These are phyloP conservation scores for Citrus medica DNA, from an alignment of 345 rosid genomes.

Conservation along the genomic window DNA sequence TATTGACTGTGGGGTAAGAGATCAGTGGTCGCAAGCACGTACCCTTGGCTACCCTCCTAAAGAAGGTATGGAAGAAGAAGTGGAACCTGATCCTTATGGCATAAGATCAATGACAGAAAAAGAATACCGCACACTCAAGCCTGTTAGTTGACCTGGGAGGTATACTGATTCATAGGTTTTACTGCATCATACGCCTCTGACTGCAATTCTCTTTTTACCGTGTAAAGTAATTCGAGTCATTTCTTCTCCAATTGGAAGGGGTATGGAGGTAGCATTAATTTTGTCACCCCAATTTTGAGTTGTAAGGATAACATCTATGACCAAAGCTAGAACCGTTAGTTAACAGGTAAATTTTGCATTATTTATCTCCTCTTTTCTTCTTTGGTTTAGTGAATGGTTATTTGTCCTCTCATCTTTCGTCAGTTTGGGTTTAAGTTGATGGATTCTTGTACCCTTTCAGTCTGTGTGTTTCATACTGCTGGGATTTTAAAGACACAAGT, in stretches of 20 bases:
- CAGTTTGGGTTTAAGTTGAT: background rate
- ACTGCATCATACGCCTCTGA: background rate
- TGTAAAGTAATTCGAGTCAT: slow-evolving; percentile 19
- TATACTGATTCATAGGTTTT: slow-evolving; percentile 1
- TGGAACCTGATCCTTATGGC: slow-evolving; percentile 50
- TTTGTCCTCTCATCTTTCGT: background rate
- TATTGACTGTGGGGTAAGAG: slow-evolving; percentile 75
- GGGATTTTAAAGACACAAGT: background rate
- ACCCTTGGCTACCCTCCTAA: slow-evolving; percentile 68
- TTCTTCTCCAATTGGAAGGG: background rate
- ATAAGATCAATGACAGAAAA: slow-evolving; percentile 57
- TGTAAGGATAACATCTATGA: slow-evolving; percentile 3
- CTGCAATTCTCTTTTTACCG: background rate
- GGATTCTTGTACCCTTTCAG: background rate
- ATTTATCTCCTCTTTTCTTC: background rate
- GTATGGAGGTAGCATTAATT: slow-evolving; percentile 1
- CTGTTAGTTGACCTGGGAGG: slow-evolving; percentile 20
- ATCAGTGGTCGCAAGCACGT: slow-evolving; percentile 71
- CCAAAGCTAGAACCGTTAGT: background rate
- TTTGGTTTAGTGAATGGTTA: background rate
- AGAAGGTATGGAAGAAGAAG: slow-evolving; percentile 57
- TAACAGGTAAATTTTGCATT: background rate
- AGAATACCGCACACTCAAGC: slow-evolving; percentile 51
- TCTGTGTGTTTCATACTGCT: background rate
- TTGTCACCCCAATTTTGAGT: slow-evolving; percentile 19